Base-by-base conservation (phyloP, 441 rosid genomes). In the Macaranga tanarius region DNA sequence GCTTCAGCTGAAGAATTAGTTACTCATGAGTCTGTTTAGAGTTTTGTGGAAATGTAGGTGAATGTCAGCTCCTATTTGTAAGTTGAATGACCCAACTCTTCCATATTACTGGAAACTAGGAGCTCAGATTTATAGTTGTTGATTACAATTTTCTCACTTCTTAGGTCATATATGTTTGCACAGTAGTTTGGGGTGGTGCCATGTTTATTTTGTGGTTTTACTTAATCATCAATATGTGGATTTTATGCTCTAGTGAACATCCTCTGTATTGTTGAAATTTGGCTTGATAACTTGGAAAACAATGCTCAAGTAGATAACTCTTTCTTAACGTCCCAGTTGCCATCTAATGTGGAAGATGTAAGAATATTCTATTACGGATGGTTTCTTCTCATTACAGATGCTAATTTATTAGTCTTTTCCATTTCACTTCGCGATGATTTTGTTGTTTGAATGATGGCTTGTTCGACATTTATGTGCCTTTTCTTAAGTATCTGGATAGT, bases 1-100 rank as follows among this genome's bases (percentile, higher is more conserved):
- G 64, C 48, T 74, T 74, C 80, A 69, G 52, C 65, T 59, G 79
- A 81, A 69, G 67, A 42, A 67, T 73, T 60, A 71, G 51, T 51
- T 52, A 34, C 67, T 68, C 22, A 59, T 7, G 31, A 70, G 69
- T 62, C 66, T 31, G 28, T 38, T 25, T 57, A 38, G 23, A 34
- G 25, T 48, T 50, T 34, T 61, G 45, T 61, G 47, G 60, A 31
- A 50, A 16, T 47, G 26, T 59, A 42, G 65, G 73, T 58, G 22
- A 45, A 70, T 70, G 65, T 19, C 47, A 17, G 48, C 55, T 70
- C 38, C 44, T 60, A 38, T 42, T 15, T 26, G 55, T 45, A 64
- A 63, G 65, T 52, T 26, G 11, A 50, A 23, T 31, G 25, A 2
- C 45, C 17, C 16, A 19, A 47, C 62, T 28, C 45, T 62, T 11